A percentile compares a stretch with the other conserved stretches of the same genome.
phyloP scores from a whole-genome alignment of 176 grass and related monocot species.

The Chloris gayana region DNA sequence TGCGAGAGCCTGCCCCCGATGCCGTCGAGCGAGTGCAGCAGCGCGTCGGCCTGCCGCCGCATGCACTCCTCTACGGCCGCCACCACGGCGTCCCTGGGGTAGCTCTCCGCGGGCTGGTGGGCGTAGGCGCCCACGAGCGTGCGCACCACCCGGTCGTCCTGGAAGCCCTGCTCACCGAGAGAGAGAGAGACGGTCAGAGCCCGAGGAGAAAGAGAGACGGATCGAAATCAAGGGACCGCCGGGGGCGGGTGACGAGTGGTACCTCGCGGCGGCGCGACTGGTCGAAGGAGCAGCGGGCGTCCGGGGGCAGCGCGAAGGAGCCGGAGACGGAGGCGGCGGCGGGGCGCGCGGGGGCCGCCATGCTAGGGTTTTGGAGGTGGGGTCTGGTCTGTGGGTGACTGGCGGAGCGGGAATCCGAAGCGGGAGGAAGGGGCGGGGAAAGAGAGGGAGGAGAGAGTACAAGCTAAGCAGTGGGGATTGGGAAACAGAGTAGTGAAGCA shows the following conservation, averaged over 20 bases:
- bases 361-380: conserved; percentile 49
- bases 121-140: conserved; percentile 60
- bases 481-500: not conserved
- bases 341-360: conserved; percentile 53
- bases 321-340: conserved; percentile 50
- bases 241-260: not conserved
- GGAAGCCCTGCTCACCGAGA: conserved; percentile 50
- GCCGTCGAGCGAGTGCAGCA: conserved; percentile 83
- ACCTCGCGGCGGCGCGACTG: conserved; percentile 53
- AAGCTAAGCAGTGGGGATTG: not conserved
- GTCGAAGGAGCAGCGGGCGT: conserved; percentile 64
- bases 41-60: conserved; percentile 82
- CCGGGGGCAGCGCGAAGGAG: conserved; percentile 49
- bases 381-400: not conserved
- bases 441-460: conserved; percentile 11
- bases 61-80: conserved; percentile 89
- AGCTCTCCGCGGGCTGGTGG: conserved; percentile 25
- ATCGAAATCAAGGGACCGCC: not conserved
- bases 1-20: conserved; percentile 82
- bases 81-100: conserved; percentile 68
- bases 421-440: conserved; percentile 35
- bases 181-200: not conserved
- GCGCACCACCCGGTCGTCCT: conserved; percentile 61
- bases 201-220: not conserved
- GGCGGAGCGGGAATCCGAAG: conserved; percentile 3